Percentiles rank a stretch among this genome's conserved stretches.
phyloP scores from a whole-genome alignment of 441 rosid species.

The Heliophila coronopifolia region DNA sequence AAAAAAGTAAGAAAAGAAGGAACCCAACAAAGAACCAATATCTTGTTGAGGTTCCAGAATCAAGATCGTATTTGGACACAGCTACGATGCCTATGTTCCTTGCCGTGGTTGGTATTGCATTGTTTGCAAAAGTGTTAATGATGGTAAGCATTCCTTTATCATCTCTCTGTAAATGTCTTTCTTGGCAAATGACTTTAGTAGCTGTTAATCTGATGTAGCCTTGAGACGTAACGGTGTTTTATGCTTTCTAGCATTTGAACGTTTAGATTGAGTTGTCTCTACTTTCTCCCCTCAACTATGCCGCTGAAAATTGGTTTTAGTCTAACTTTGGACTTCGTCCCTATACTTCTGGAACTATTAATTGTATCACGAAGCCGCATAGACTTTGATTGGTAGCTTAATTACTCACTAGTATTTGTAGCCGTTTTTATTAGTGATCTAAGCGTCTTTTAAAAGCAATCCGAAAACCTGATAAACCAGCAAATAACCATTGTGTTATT shows the following conservation, averaged over 20 bases:
- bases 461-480: too few species aligned
- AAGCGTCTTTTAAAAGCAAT: too few species aligned
- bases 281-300: too few species aligned
- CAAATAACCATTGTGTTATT: too few species aligned
- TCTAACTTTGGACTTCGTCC: too few species aligned
- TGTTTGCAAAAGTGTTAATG: constrained; percentile 77
- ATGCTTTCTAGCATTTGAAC: not conserved
- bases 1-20: constrained; percentile 46
- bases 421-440: too few species aligned
- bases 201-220: not conserved
- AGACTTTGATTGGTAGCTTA: too few species aligned
- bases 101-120: constrained; percentile 59
- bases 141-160: constrained; percentile 42
- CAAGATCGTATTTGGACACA: constrained; percentile 60
- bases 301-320: too few species aligned
- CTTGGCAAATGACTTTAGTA: not conserved
- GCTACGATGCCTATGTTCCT: constrained; percentile 76
- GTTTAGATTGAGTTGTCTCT: too few species aligned
- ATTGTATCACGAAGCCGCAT: too few species aligned
- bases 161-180: not conserved
- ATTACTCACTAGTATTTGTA: too few species aligned
- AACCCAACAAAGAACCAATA: constrained; percentile 47
- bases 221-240: not conserved
- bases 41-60: constrained; percentile 76
- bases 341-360: too few species aligned